phyloP scores from a whole-genome alignment of 2,329 filamentous ascomycete genomes.

The Paecilomyces variotii region DNA sequence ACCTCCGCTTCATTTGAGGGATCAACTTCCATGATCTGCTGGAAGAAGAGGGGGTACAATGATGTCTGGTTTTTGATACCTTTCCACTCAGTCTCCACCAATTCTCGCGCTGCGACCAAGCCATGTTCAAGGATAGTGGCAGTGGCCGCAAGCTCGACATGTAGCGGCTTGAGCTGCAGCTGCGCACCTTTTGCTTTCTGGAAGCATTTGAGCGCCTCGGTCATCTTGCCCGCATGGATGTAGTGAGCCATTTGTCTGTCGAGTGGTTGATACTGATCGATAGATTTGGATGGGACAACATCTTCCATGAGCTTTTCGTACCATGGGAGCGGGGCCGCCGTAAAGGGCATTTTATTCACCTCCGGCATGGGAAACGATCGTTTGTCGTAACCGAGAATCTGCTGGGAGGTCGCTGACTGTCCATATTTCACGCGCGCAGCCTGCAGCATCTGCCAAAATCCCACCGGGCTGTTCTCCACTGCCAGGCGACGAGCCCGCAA shows the following conservation, averaged over 20 bases:
- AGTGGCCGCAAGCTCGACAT: conserved; percentile 30
- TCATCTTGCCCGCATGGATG: conserved; percentile 28
- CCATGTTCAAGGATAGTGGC: conserved; percentile 26
- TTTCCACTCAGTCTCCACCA: conserved; percentile 25
- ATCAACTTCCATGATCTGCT: conserved; percentile 21
- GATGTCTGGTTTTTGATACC: conserved; percentile 15
- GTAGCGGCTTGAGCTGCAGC: conserved; percentile 23
- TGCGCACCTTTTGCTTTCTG: conserved; percentile 19
- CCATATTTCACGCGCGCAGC: conserved; percentile 26
- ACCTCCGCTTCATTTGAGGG: conserved; percentile 15
- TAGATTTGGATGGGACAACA: conserved; percentile 18
- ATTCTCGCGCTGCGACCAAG: conserved; percentile 18
- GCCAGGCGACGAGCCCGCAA: conserved; percentile 26
- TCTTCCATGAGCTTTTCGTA: conserved; percentile 23
- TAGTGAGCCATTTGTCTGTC: conserved; percentile 29
- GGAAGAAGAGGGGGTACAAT: conserved; percentile 28
- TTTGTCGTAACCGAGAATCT: conserved; percentile 28
- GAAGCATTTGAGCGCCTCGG: conserved; percentile 23
- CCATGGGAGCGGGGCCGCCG: conserved; percentile 14
- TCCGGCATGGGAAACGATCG: conserved; percentile 19
- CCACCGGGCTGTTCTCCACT: conserved; percentile 25
- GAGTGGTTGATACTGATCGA: conserved; percentile 26
- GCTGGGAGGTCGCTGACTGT: conserved; percentile 23
- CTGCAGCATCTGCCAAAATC: conserved; percentile 34
- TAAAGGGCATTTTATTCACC: conserved; percentile 18